A percentile compares a stretch with the other conserved stretches of the same genome.
These are phyloP conservation scores for Solanum chiquidenum DNA, from an alignment of 257 asterid species.

Conservation along the genomic window DNA sequence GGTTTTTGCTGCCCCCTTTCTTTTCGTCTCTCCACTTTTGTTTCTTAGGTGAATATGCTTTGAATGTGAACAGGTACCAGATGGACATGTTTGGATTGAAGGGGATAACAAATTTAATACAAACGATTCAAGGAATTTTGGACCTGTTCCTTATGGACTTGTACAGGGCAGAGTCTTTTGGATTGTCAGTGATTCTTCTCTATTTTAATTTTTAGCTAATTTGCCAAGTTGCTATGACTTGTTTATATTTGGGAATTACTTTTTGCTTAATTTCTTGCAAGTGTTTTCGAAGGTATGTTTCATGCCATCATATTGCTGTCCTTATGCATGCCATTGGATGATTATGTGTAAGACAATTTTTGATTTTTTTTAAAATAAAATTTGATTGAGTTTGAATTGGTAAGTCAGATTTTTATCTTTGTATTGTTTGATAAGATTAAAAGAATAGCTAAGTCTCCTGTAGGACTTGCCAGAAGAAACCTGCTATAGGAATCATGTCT, in stretches of 20 bases:
- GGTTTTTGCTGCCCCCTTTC: neutral
- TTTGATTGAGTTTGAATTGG: neutral
- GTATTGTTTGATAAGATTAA: neutral
- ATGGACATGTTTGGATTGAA: constrained; percentile 81
- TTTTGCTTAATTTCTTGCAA: neutral
- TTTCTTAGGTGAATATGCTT: neutral
- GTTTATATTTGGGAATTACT: neutral
- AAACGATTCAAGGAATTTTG: constrained; percentile 60
- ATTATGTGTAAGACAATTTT: neutral
- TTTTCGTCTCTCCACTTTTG: neutral
- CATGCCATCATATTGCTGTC: neutral
- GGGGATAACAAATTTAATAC: constrained; percentile 47
- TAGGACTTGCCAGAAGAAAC: neutral
- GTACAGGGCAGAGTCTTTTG: constrained; percentile 42
- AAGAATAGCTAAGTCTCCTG: neutral
- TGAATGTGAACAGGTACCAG: constrained; percentile 46
- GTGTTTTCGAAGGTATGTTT: neutral
- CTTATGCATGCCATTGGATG: neutral
- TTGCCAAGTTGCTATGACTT: neutral
- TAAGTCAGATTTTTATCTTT: neutral
- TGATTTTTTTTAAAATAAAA: neutral
- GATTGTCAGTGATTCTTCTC: constrained; percentile 28
- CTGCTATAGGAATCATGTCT: neutral
- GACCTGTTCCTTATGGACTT: constrained; percentile 71
- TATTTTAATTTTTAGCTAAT: neutral